Evolutionary conservation across 2,329 filamentous ascomycete species (phyloP).

Genomic region (Neopestalotiopsis clavispora): DNA sequence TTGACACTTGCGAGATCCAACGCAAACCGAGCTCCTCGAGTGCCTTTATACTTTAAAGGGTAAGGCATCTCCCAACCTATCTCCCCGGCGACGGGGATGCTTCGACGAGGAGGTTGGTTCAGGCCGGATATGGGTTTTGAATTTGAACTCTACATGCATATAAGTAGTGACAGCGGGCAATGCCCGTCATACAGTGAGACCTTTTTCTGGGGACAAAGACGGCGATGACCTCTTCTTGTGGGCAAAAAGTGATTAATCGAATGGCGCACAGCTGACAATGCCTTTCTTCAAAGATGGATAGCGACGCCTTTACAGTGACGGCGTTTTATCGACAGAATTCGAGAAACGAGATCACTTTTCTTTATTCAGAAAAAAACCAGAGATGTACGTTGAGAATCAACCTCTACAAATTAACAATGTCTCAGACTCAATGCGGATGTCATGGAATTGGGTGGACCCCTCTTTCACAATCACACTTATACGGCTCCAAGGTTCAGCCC

Average conservation of each 20-base stretch:
- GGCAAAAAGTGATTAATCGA: not conserved
- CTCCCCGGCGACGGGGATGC: not conserved
- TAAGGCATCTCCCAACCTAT: not conserved
- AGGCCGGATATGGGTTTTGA: not conserved
- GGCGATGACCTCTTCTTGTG: not conserved
- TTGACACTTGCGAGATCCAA: not conserved
- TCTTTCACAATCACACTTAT: not conserved
- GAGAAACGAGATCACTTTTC: not conserved
- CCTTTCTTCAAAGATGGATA: not conserved
- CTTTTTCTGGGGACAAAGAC: not conserved
- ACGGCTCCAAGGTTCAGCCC: not conserved
- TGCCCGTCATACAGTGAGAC: not conserved
- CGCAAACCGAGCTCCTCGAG: not conserved
- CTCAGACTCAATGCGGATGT: not conserved
- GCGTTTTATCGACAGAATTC: not conserved
- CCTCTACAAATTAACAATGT: not conserved
- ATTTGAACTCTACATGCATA: not conserved
- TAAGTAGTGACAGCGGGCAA: not conserved
- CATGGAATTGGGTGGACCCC: not conserved
- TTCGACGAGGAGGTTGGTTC: not conserved
- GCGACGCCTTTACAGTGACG: not conserved
- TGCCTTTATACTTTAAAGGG: not conserved
- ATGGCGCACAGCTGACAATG: not conserved
- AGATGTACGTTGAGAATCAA: not conserved
- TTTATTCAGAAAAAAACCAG: not conserved